A percentile compares a stretch with the other conserved stretches of the same genome.
phyloP scores from a whole-genome alignment of 1,284 basidiomycete genomes.

The Pseudozyma sp. region DNA sequence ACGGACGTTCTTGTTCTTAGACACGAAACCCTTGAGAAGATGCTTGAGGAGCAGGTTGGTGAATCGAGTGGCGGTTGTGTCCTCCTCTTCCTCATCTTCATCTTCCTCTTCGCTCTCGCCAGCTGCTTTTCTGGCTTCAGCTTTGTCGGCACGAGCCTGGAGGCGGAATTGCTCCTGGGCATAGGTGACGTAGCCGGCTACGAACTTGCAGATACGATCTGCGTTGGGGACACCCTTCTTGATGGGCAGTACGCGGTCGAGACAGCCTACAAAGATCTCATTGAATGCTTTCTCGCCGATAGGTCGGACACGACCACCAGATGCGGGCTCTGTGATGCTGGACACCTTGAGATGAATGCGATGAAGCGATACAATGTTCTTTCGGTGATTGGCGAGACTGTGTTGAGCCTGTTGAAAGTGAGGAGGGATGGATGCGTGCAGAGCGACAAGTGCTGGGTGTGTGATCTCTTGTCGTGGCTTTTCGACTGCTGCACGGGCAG shows the following conservation, averaged over 20 bases:
- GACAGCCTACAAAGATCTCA: slow-evolving; percentile 73
- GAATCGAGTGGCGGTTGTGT: slow-evolving; percentile 81
- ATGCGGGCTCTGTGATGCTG: slow-evolving; percentile 72
- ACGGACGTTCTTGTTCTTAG: slow-evolving; percentile 89
- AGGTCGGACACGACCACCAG: slow-evolving; percentile 30
- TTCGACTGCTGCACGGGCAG: slow-evolving; percentile 18
- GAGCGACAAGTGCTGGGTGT: slow-evolving; percentile 22
- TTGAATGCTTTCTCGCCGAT: slow-evolving; percentile 85
- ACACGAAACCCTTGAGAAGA: slow-evolving; percentile 83
- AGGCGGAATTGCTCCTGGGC: slow-evolving; percentile 58
- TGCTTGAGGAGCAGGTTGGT: slow-evolving; percentile 78
- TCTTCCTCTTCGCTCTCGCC: slow-evolving; percentile 67
- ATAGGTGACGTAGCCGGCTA: slow-evolving; percentile 82
- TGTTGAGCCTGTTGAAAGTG: slow-evolving; percentile 84
- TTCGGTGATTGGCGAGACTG: slow-evolving; percentile 86
- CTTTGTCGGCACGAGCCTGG: slow-evolving; percentile 41
- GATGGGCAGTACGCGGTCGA: slow-evolving; percentile 78
- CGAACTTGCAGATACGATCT: slow-evolving; percentile 86
- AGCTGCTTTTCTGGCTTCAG: slow-evolving; percentile 15
- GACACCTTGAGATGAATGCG: slow-evolving; percentile 82
- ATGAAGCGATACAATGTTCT: slow-evolving; percentile 87
- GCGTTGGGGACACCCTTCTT: slow-evolving; percentile 86
- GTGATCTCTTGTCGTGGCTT: slow-evolving; percentile 35
- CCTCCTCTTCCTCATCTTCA: slow-evolving; percentile 76
- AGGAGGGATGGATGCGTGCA: slow-evolving; percentile 45